Evolutionary conservation across 75 land plant species (phyloP), one percentile per base, ranked within the genome.

Genomic region (Selaginella tamariscina): DNA sequence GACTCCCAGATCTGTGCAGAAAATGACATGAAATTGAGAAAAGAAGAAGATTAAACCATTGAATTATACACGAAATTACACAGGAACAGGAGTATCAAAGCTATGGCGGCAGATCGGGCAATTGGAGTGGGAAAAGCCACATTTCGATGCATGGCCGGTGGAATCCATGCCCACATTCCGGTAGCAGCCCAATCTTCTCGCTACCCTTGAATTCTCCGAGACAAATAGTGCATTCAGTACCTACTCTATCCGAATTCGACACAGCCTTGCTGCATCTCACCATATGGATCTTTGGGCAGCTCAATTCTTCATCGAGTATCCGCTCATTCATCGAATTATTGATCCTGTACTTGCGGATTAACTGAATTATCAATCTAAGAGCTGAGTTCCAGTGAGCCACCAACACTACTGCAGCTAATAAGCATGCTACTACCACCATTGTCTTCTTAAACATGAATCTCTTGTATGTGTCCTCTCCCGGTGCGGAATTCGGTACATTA

Each of bases 91-190:
- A n/a, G n/a, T n/a, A n/a, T 5, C 49, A 15, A 39, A 15, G 49
- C 49, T 39, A 39, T 39, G 49, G 49, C 49, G 49, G 49, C 49
- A 59, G 26, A 59, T 59, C 21, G 62, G 62, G 62, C 62, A 59
- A 23, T 21, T 59, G 62, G 62, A 59, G 26, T 59, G 62, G 18
- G 62, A 59, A 59, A n/a, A 59, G 62, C 62, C 62, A 59, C 62
- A 59, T 59, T 59, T 59, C 27, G 8, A 59, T 59, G 26, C 62
- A 59, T 8, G 62, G 62, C 9, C 21, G 62, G 26, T 59, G 62
- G 62, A 59, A 59, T 21, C 62, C 26, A 59, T 59, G 62, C n/a
- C 62, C 21, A 21, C 62, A 59, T 2, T 59, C 62, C 21, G 62
- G 62, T 5, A 59, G 26, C 27, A 59, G 8, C 26, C 62, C 26